phyloP scores from a whole-genome alignment of 805 yeast species.

The Myxozyma kluyveri region DNA sequence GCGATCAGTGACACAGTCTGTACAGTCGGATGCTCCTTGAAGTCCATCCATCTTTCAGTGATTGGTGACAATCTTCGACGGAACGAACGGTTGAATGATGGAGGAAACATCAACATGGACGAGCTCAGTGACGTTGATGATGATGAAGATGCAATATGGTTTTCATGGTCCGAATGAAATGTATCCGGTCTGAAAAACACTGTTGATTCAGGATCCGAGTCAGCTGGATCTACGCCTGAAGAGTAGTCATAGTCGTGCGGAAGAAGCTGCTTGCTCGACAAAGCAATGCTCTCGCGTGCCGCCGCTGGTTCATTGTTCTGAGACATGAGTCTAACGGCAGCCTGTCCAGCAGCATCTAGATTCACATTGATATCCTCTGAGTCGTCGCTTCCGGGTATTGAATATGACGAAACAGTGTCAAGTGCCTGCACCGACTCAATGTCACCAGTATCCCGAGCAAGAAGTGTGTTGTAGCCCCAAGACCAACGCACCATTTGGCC shows the following conservation, averaged over 20 bases:
- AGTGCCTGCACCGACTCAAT: not conserved
- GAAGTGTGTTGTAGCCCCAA: constrained; percentile 64
- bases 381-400: not conserved
- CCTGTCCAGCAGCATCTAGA: not conserved
- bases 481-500: constrained; percentile 69
- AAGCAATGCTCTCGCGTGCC: constrained; percentile 18
- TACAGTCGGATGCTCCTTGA: not conserved
- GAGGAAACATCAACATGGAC: not conserved
- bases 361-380: not conserved
- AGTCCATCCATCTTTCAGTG: not conserved
- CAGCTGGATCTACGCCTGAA: not conserved
- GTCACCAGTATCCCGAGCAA: constrained; percentile 38
- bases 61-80: not conserved
- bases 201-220: not conserved
- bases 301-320: constrained; percentile 8
- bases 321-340: constrained; percentile 12
- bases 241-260: constrained; percentile 16
- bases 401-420: not conserved
- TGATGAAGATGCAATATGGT: not conserved
- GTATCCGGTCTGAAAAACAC: not conserved
- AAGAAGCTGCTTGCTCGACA: constrained; percentile 16
- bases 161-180: not conserved
- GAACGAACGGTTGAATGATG: constrained; percentile 18
- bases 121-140: not conserved
- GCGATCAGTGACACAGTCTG: not conserved